These are phyloP conservation scores for Lentinula novae-zelandiae DNA, from an alignment of 1,284 basidiomycete species.

Conservation along the genomic window DNA sequence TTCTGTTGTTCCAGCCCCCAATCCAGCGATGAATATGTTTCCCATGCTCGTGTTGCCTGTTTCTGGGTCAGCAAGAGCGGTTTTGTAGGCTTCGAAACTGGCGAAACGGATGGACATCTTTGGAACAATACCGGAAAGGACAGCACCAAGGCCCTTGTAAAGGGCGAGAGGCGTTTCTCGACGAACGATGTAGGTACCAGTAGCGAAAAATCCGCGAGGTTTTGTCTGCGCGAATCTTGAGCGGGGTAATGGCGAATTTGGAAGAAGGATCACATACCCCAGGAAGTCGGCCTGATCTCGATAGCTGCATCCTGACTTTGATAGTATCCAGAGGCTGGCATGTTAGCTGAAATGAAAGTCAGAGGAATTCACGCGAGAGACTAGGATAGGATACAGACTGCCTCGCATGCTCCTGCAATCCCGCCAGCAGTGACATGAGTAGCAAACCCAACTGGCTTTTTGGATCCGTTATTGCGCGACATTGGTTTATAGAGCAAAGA, in stretches of 20 bases:
- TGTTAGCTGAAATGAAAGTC: conserved; percentile 43
- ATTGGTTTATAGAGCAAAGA: background rate
- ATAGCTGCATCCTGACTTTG: conserved; percentile 98
- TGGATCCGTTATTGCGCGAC: conserved; percentile 31
- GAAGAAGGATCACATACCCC: conserved; percentile 58
- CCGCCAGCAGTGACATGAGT: conserved; percentile 93
- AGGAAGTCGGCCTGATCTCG: conserved; percentile 68
- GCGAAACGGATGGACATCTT: conserved; percentile 99
- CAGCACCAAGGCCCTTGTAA: conserved; percentile 99
- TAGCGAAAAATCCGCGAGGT: conserved; percentile 91
- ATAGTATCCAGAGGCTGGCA: conserved; percentile 94
- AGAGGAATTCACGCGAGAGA: background rate
- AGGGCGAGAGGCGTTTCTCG: conserved; percentile 94
- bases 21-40: conserved; percentile 84
- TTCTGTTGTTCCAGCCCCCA: conserved; percentile 93
- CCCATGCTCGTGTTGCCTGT: conserved; percentile 78
- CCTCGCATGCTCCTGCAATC: conserved; percentile 88
- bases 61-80: conserved; percentile 67
- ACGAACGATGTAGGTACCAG: conserved; percentile 84
- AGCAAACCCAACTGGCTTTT: conserved; percentile 78
- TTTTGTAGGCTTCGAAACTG: conserved; percentile 95
- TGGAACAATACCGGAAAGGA: conserved; percentile 94
- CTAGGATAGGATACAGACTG: conserved; percentile 48
- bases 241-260: background rate
- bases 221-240: conserved; percentile 62